Evolutionary conservation across 176 grass and related monocot species (phyloP).

Genomic region (Oryza glumipatula): DNA sequence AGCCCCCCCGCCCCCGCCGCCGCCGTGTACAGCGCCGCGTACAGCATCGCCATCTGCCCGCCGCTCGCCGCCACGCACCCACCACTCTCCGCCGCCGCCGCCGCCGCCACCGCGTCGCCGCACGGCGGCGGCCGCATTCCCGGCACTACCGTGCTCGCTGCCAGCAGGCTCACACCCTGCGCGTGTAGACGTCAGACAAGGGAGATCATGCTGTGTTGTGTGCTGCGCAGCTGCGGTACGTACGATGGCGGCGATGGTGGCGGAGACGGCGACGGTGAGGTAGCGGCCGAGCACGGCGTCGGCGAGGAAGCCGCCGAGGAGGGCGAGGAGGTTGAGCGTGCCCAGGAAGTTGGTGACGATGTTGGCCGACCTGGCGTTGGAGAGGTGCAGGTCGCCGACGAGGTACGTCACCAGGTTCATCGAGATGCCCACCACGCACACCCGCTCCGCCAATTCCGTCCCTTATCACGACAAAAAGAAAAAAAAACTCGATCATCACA

Average conservation of each 20-base stretch:
- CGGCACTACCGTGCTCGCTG: slow-evolving; percentile 32
- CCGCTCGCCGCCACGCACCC: slow-evolving; percentile 51
- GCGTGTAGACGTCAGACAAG: no score
- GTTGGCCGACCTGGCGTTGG: slow-evolving; percentile 55
- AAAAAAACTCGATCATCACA: neutral
- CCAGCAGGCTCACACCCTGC: slow-evolving; percentile 51
- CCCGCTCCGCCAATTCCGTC: slow-evolving; percentile 59
- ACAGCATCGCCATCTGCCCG: slow-evolving; percentile 49
- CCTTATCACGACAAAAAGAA: slow-evolving; percentile 7
- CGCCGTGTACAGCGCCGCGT: slow-evolving; percentile 54
- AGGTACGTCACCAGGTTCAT: slow-evolving; percentile 79
- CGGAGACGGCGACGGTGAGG: slow-evolving; percentile 44
- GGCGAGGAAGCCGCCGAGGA: slow-evolving; percentile 66
- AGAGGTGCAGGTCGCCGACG: slow-evolving; percentile 63
- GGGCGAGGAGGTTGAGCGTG: slow-evolving; percentile 69
- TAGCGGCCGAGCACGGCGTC: slow-evolving; percentile 67
- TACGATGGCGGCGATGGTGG: slow-evolving; percentile 48
- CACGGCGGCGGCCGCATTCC: slow-evolving; percentile 45
- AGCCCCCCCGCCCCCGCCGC: slow-evolving; percentile 54
- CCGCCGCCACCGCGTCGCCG: neutral
- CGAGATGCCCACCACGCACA: slow-evolving; percentile 70
- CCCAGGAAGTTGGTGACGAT: slow-evolving; percentile 76
- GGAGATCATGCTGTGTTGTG: no score
- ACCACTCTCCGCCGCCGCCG: slow-evolving; percentile 26
- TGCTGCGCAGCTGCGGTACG: neutral